Evolutionary conservation across 176 grass and related monocot genomes (phyloP).

Genomic region (Bothriochloa decipiens): DNA sequence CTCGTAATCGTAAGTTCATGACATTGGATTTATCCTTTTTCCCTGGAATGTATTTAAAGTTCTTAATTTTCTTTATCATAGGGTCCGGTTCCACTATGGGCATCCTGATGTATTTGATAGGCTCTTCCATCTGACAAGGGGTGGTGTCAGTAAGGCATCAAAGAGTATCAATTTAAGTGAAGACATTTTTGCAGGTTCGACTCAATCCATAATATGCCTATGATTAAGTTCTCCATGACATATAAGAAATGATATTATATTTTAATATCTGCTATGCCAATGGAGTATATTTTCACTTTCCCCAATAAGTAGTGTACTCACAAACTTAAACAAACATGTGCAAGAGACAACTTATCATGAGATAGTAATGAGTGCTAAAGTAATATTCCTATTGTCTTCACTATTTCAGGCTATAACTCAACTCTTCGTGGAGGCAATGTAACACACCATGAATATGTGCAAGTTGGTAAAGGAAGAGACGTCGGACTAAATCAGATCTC

Average conservation of each 20-base stretch:
- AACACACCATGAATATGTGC: constrained; percentile 93
- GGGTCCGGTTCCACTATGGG: constrained; percentile 97
- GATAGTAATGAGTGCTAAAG: neutral
- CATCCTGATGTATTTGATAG: constrained; percentile 98
- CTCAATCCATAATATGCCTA: constrained; percentile 28
- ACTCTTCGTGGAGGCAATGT: constrained; percentile 89
- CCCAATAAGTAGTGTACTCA: neutral
- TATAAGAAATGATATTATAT: constrained; percentile 1
- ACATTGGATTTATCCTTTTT: constrained; percentile 8
- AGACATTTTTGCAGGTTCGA: constrained; percentile 88
- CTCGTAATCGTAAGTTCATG: neutral
- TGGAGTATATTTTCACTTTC: neutral
- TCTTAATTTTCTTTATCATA: constrained; percentile 42
- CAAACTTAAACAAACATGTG: constrained; percentile 18
- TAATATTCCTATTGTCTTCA: constrained; percentile 27
- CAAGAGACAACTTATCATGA: constrained; percentile 12
- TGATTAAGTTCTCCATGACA: neutral
- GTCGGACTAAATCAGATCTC: constrained; percentile 95
- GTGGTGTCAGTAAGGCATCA: constrained; percentile 96
- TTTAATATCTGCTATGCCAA: constrained; percentile 28
- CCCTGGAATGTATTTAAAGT: constrained; percentile 26
- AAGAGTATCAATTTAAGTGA: constrained; percentile 93
- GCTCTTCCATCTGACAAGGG: constrained; percentile 92
- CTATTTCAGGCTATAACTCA: constrained; percentile 76
- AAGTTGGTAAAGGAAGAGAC: constrained; percentile 97